Percentiles rank a stretch among this genome's conserved stretches.
phyloP scores from a whole-genome alignment of 2,329 filamentous ascomycete species.

The Orbilia javanica region DNA sequence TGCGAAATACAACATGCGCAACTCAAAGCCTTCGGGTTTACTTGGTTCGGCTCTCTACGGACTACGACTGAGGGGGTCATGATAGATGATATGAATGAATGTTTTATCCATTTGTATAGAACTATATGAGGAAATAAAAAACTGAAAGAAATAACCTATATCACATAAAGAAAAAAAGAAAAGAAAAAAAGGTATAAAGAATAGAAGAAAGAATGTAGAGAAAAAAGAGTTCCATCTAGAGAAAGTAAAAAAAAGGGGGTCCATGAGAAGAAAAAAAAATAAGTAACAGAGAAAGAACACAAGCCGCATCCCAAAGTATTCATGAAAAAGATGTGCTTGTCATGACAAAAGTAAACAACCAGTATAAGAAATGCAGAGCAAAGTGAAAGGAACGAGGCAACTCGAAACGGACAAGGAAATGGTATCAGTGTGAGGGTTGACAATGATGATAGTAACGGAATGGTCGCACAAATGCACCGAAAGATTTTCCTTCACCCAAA shows the following conservation, averaged over 20 bases:
- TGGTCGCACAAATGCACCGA: constrained; percentile 48
- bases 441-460: constrained; percentile 31
- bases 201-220: constrained; percentile 35
- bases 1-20: not conserved
- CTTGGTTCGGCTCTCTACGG: constrained; percentile 4
- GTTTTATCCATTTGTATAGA: constrained; percentile 41
- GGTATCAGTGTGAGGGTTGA: constrained; percentile 27
- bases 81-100: constrained; percentile 20
- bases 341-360: constrained; percentile 7
- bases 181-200: constrained; percentile 12
- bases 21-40: not conserved
- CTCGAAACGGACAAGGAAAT: constrained; percentile 42
- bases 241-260: constrained; percentile 24
- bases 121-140: constrained; percentile 37
- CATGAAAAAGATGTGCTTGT: constrained; percentile 35
- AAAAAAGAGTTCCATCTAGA: constrained; percentile 42
- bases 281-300: constrained; percentile 21
- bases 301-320: constrained; percentile 33
- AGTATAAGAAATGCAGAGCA: constrained; percentile 17
- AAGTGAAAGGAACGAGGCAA: constrained; percentile 4
- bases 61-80: no score
- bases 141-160: constrained; percentile 45
- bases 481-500: constrained; percentile 43
- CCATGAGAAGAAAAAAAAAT: constrained; percentile 45
- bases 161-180: constrained; percentile 52